Evolutionary conservation across 805 yeast genomes (phyloP), one percentile per base, ranked within the genome.

Genomic region (Metschnikowia lachancei): DNA sequence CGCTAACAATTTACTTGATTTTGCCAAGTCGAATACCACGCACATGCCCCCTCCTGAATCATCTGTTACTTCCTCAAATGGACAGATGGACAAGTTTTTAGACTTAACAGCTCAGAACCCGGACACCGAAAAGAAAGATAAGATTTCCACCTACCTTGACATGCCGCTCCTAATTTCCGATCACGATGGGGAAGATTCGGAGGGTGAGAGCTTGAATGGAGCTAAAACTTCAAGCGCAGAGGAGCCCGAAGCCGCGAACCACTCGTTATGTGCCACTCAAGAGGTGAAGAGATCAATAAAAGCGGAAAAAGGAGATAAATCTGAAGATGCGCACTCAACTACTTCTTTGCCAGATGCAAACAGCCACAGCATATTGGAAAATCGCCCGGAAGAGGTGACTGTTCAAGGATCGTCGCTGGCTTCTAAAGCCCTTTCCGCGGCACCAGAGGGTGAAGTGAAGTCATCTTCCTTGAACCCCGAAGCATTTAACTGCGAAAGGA

Each of bases 91-190:
- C n/a, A 22, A 35, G 28, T 17, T 26, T 12, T 24, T 18, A 12
- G 24, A 29, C 18, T 12, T 14, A 1, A 4, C 39, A 16, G 18
- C 28, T 22, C 32, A 16, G 14, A 26, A 41, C 9, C 36, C 33
- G 24, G 45, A 37, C 20, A 3, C 32, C 14, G 17, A n/a, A 13
- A 20, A 13, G 7, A 34, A 34, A 12, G 47, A 41, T n/a, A 51
- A 39, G 16, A 52, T 53, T 10, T 49, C 56, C 20, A 56, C 55
- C 45, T 57, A 53, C 35, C 50, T 54, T 20, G 72, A 67, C 45
- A 56, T 66, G 38, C 72, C 72, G 9, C 58, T 60, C 26, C 56
- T 67, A 19, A 57, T 67, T 11, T 59, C 70, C 24, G 72, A 67
- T 43, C 51, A 59, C 53, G 59, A 54, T 28, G 72, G 64, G 31